phyloP scores from a whole-genome alignment of 148 eudicot species.

The Limonium bicolor region DNA sequence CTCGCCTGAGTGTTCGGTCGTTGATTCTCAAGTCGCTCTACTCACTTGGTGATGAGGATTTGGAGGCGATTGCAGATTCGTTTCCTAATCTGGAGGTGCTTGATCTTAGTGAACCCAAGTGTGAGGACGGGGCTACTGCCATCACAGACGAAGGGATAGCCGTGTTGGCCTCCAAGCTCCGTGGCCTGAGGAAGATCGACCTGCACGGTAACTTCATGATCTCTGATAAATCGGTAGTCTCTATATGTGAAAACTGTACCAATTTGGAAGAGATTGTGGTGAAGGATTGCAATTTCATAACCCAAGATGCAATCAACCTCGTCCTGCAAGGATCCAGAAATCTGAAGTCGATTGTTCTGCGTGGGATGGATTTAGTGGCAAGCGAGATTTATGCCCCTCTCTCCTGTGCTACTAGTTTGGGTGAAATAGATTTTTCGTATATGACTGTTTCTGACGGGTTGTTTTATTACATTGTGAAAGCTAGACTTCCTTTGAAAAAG shows the following conservation, averaged over 20 bases:
- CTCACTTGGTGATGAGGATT: constrained; percentile 17
- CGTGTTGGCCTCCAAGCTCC: constrained; percentile 23
- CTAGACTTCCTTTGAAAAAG: constrained; percentile 36
- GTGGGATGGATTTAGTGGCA: constrained; percentile 16
- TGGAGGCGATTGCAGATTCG: constrained; percentile 14
- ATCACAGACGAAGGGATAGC: constrained; percentile 47
- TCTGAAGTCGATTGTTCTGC: constrained; percentile 19
- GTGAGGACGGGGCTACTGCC: constrained; percentile 8
- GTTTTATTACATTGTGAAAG: constrained; percentile 24
- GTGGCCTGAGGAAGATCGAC: constrained; percentile 27
- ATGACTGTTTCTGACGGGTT: constrained; percentile 31
- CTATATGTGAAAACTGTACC: constrained; percentile 27
- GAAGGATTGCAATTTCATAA: constrained; percentile 25
- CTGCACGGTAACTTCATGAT: constrained; percentile 31
- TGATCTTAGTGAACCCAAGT: constrained; percentile 17
- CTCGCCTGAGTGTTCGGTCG: constrained; percentile 17
- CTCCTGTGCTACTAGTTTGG: constrained; percentile 18
- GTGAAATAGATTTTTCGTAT: constrained; percentile 19
- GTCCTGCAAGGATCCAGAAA: constrained; percentile 17
- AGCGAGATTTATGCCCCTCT: constrained; percentile 13
- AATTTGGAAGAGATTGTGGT: constrained; percentile 29
- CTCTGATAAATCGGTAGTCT: constrained; percentile 31
- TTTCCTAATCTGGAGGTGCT: constrained; percentile 36
- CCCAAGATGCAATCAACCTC: constrained; percentile 20
- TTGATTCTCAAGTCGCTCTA: constrained; percentile 15